Evolutionary conservation across 768 basidiomycete species (phyloP), one percentile per base, ranked within the genome.

Genomic region (Suillus decipiens): DNA sequence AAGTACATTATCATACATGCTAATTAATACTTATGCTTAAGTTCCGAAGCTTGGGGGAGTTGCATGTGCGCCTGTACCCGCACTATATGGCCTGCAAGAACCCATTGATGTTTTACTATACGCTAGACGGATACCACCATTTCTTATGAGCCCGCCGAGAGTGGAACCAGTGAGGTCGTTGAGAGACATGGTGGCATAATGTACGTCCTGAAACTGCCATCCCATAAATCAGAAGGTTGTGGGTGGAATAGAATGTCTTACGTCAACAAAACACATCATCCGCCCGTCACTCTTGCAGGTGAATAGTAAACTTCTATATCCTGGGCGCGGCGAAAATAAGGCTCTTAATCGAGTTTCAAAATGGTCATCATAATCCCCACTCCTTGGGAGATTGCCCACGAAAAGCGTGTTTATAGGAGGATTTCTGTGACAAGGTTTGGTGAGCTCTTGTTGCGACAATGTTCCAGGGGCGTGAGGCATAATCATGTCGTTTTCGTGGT

Each of bases 91-190:
- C 14, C 90, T 92, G 54, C 90, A 88, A 54, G 92, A 89, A 55
- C 96, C 96, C n/a, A 99, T 83, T 5, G 95, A 95, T 73, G 98
- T 96, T 84, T 97, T 98, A 78, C 95, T 96, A 77, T 96, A 99
- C 6, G 95, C 96, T 61, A 99, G 78, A 45, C 97, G 89, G 64
- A 99, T 98, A 24, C 93, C 93, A 51, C 89, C 91, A 63, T 93
- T 92, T 78, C 96, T 98, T 73, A 99, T 90, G 34, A 96, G 79
- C 7, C 96, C 96, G 63, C 88, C 86, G 43, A 99, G 81, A n/a
- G 86, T 93, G 73, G 95, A 84, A 28, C 97, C 97, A 62, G 96
- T 94, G 64, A 98, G 81, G 54, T 95, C 90, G 62, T 89, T 86
- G 69, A 99, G 82, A n/a, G 96, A 92, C 72, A 85, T 87, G 7